Conservation (phyloP, 208 protist genomes). For the Leishmania lainsoni region DNA sequence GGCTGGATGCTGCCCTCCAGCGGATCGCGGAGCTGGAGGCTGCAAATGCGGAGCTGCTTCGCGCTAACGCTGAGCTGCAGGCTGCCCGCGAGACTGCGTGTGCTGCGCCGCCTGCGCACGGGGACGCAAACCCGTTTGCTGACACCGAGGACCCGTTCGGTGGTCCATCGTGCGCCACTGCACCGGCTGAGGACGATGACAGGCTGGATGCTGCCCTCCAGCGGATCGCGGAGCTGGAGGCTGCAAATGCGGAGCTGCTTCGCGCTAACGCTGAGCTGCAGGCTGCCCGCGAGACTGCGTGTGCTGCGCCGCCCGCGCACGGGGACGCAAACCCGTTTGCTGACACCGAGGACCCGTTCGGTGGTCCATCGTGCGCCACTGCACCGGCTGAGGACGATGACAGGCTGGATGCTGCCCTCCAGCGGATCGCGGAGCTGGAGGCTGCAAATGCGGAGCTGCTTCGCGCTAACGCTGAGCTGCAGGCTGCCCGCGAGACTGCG, state of each 20-base stretch:
- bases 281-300: constrained; percentile 9
- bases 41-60: constrained; percentile 5
- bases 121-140: constrained; percentile 20
- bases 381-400: constrained; percentile 1
- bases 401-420: constrained; percentile 19
- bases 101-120: neutral
- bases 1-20: constrained; percentile 19
- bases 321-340: constrained; percentile 23
- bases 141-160: constrained; percentile 21
- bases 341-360: constrained; percentile 16
- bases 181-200: neutral
- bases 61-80: constrained; percentile 2
- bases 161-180: neutral
- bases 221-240: constrained; percentile 29
- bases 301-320: neutral
- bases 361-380: neutral
- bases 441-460: constrained; percentile 6
- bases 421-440: constrained; percentile 21
- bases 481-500: constrained; percentile 8
- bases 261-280: constrained; percentile 1
- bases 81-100: neutral
- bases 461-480: neutral
- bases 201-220: constrained; percentile 17
- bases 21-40: constrained; percentile 27
- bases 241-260: constrained; percentile 2